These are phyloP conservation scores for Xerocomellus intermedius DNA, from an alignment of 768 basidiomycete species.

Conservation along the genomic window DNA sequence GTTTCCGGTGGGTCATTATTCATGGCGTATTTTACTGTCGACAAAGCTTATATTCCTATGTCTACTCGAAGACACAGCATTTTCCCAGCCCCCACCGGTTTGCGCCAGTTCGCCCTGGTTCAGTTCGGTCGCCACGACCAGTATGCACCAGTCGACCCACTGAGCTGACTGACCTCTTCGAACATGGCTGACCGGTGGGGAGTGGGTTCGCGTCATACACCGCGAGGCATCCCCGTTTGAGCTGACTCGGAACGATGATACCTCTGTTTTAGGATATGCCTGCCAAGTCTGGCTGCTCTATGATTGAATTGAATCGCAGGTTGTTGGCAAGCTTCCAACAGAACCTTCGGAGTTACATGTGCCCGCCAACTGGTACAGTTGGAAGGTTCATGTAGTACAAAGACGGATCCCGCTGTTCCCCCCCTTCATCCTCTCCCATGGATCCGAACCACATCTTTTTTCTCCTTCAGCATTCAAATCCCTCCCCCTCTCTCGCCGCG, in stretches of 20 bases:
- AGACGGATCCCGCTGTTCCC: neutral
- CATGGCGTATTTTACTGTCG: too few species aligned
- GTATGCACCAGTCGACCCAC: neutral
- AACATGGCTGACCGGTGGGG: too few species aligned
- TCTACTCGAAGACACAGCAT: too few species aligned
- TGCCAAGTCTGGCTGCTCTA: neutral
- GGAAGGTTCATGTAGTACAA: conserved; percentile 1
- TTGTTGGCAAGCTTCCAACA: neutral
- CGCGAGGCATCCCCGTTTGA: neutral
- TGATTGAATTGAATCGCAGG: neutral
- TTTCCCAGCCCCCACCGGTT: too few species aligned
- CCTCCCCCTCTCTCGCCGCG: neutral
- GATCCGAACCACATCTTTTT: neutral
- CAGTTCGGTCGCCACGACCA: neutral
- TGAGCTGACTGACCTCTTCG: neutral
- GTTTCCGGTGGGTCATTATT: too few species aligned
- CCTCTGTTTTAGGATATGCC: neutral
- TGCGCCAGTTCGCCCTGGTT: too few species aligned
- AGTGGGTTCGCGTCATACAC: neutral
- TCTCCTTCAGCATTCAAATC: too few species aligned
- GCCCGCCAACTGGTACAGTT: conserved; percentile 6
- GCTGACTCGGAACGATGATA: neutral
- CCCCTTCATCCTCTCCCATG: neutral
- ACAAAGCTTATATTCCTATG: too few species aligned
- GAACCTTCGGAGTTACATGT: neutral